These are phyloP conservation scores for Colletotrichum euphorbiae DNA, from an alignment of 2,329 filamentous ascomycete species.

Conservation along the genomic window DNA sequence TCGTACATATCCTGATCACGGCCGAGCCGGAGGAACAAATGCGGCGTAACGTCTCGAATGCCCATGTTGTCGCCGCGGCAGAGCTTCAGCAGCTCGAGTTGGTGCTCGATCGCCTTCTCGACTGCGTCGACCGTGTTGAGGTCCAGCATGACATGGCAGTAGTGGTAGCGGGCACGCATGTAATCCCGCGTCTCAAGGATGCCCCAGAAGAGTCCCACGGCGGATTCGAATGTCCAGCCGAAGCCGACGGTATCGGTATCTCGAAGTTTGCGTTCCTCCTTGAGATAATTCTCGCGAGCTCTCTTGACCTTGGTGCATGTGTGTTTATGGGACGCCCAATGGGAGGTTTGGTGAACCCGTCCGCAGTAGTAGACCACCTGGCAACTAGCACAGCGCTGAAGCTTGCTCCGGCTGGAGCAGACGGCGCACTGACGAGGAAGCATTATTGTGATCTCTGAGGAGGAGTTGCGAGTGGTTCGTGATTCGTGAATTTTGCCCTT, in stretches of 20 bases:
- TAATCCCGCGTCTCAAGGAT: conserved; percentile 56
- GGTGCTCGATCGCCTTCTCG: conserved; percentile 51
- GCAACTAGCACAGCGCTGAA: conserved; percentile 56
- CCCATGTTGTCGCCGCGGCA: conserved; percentile 59
- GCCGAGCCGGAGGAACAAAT: conserved; percentile 57
- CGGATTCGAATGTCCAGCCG: conserved; percentile 51
- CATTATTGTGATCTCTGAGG: not conserved
- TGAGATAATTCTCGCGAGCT: not conserved
- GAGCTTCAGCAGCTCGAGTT: conserved; percentile 58
- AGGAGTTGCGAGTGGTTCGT: not conserved
- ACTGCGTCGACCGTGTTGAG: conserved; percentile 51
- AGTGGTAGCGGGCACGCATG: conserved; percentile 52
- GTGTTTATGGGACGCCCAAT: conserved; percentile 53
- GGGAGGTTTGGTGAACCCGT: conserved; percentile 54
- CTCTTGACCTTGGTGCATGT: conserved; percentile 54
- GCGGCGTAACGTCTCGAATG: conserved; percentile 54
- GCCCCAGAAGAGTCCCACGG: conserved; percentile 57
- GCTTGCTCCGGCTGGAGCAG: conserved; percentile 36
- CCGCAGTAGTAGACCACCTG: conserved; percentile 58
- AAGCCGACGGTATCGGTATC: conserved; percentile 44
- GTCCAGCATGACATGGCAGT: conserved; percentile 49
- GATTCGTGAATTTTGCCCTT: no score
- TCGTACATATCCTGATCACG: conserved; percentile 64
- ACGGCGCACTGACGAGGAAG: conserved; percentile 3
- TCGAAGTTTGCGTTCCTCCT: conserved; percentile 45